Conservation (phyloP, 2,329 filamentous ascomycete genomes). For the Lachnellula occidentalis region DNA sequence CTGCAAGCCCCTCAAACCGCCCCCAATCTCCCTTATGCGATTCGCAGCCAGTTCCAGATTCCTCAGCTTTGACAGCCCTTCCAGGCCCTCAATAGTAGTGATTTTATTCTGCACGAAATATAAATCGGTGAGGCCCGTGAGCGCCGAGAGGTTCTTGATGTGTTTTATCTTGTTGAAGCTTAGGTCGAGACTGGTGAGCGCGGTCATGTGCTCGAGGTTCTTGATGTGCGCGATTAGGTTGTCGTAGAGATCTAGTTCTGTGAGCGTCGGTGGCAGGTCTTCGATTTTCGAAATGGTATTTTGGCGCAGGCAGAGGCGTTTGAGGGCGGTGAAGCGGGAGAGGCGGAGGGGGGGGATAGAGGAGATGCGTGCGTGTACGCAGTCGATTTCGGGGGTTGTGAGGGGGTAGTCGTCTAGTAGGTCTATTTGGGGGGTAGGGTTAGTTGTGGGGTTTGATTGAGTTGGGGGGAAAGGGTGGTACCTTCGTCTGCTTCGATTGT, state of each 20-base stretch:
- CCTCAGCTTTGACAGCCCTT: conserved; percentile 65
- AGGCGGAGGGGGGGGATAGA: conserved; percentile 75
- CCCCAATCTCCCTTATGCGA: conserved; percentile 72
- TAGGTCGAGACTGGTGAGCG: conserved; percentile 77
- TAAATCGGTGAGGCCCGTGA: conserved; percentile 73
- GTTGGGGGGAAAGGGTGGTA: conserved; percentile 31
- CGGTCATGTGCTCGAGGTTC: conserved; percentile 70
- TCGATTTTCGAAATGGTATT: conserved; percentile 81
- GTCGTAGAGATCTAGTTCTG: conserved; percentile 92
- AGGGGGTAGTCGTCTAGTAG: conserved; percentile 55
- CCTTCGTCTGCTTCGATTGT: conserved; percentile 79
- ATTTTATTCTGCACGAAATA: conserved; percentile 97
- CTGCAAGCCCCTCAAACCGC: conserved; percentile 74
- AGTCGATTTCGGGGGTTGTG: conserved; percentile 73
- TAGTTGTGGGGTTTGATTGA: not conserved
- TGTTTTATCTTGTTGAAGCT: conserved; percentile 99
- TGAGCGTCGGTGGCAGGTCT: conserved; percentile 64
- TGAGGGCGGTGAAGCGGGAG: conserved; percentile 72
- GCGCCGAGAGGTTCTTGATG: conserved; percentile 79
- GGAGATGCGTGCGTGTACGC: conserved; percentile 78
- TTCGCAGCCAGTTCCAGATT: conserved; percentile 92
- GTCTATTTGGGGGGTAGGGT: conserved; percentile 37
- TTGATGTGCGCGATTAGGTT: conserved; percentile 86
- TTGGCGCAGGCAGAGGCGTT: conserved; percentile 82
- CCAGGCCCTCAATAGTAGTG: conserved; percentile 75